Percentiles rank a stretch among this genome's conserved stretches.
These are phyloP conservation scores for Aspergillus sp. DNA, from an alignment of 2,329 filamentous ascomycete species.

Conservation along the genomic window DNA sequence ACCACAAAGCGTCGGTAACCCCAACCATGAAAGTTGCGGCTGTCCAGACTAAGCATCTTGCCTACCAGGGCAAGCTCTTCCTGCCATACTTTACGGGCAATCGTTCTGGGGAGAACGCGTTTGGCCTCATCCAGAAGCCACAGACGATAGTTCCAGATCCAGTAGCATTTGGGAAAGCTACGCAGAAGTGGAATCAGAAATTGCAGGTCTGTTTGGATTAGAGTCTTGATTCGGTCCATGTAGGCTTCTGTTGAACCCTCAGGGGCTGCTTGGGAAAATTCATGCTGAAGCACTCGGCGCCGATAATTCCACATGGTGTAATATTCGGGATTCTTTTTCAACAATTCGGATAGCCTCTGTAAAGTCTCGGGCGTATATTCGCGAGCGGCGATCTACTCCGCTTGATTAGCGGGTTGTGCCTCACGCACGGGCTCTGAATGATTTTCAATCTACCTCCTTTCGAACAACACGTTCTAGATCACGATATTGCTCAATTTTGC, in stretches of 20 bases:
- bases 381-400: conserved; percentile 36
- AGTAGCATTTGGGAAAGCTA: conserved; percentile 94
- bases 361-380: conserved; percentile 45
- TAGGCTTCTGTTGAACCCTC: conserved; percentile 30
- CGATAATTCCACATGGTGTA: conserved; percentile 56
- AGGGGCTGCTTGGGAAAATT: conserved; percentile 45
- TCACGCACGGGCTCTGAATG: neutral
- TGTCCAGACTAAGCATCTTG: conserved; percentile 86
- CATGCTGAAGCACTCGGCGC: conserved; percentile 66
- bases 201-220: conserved; percentile 70
- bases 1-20: conserved; percentile 82
- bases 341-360: conserved; percentile 44
- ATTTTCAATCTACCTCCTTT: conserved; percentile 53
- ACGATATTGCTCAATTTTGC: conserved; percentile 75
- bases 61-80: conserved; percentile 77
- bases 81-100: conserved; percentile 71
- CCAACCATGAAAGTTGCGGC: conserved; percentile 96
- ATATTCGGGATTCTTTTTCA: conserved; percentile 49
- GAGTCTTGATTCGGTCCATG: conserved; percentile 47
- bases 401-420: conserved; percentile 1
- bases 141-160: conserved; percentile 95
- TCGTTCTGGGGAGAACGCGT: conserved; percentile 55
- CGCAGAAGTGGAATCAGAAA: conserved; percentile 84
- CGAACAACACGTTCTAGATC: conserved; percentile 68
- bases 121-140: conserved; percentile 80